phyloP scores from a whole-genome alignment of 805 yeast genomes.

The Metschnikowia koreensis region DNA sequence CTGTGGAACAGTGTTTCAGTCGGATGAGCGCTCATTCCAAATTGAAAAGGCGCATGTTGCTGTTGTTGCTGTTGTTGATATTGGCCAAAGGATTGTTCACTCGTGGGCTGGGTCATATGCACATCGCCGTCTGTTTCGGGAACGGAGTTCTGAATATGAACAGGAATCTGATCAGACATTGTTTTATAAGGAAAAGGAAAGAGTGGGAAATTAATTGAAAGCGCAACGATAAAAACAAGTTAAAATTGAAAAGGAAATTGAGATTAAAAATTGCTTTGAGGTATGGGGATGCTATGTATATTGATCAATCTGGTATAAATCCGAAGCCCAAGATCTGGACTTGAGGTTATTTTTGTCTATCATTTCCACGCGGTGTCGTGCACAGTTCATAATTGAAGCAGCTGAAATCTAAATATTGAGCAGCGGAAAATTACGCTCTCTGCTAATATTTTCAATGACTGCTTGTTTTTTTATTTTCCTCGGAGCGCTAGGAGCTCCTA shows the following conservation, averaged over 20 bases:
- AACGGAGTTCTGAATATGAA: slow-evolving; percentile 5
- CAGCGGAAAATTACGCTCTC: slow-evolving; percentile 27
- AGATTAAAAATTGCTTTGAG: no score
- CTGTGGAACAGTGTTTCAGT: neutral
- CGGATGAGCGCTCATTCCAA: neutral
- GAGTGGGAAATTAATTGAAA: no score
- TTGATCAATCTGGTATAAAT: no score
- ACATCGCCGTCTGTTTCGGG: neutral
- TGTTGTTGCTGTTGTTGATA: neutral
- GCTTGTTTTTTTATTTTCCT: slow-evolving; percentile 24
- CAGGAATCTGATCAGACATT: slow-evolving; percentile 35
- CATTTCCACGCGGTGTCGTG: neutral
- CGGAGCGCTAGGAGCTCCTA: slow-evolving; percentile 23
- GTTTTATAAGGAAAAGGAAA: no score
- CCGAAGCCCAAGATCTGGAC: no score
- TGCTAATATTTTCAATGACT: slow-evolving; percentile 16
- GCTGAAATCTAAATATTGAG: neutral
- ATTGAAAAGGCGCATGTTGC: neutral
- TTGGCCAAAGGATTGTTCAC: neutral
- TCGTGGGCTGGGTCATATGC: neutral
- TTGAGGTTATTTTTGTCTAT: no score
- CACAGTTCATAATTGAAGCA: neutral
- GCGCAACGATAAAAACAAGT: no score
- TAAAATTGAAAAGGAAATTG: no score
- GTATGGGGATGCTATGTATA: no score